phyloP scores from a whole-genome alignment of 306 rosid genomes.

The Vigna hirtella region DNA sequence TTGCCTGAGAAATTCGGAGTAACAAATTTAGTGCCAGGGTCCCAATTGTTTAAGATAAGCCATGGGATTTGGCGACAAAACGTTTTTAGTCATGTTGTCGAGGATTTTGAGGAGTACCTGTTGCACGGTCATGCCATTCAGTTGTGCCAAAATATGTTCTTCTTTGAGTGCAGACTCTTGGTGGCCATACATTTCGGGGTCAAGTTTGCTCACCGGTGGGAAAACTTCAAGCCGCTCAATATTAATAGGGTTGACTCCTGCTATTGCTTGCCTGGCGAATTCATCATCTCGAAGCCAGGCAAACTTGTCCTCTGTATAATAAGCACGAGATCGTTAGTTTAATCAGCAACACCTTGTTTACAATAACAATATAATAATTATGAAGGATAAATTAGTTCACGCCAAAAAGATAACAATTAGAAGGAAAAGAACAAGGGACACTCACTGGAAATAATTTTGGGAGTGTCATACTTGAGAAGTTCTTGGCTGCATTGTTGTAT shows the following conservation, averaged over 20 bases:
- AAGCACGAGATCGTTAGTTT: too few relatives aligned
- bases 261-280: constrained; percentile 81
- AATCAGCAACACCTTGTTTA: too few relatives aligned
- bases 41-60: neutral
- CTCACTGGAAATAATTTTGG: constrained; percentile 82
- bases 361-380: neutral
- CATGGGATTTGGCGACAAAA: neutral
- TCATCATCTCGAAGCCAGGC: constrained; percentile 91
- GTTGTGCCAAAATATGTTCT: constrained; percentile 71
- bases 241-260: constrained; percentile 79
- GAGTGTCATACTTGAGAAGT: constrained; percentile 73
- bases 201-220: constrained; percentile 90
- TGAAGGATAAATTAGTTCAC: neutral
- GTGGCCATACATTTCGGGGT: constrained; percentile 69
- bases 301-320: constrained; percentile 67
- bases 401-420: neutral
- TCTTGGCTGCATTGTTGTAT: constrained; percentile 71
- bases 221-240: constrained; percentile 72
- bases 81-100: neutral
- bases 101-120: constrained; percentile 52
- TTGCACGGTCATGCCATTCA: constrained; percentile 81
- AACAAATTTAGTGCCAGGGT: neutral
- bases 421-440: neutral
- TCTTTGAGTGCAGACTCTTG: constrained; percentile 75
- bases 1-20: constrained; percentile 54